Evolutionary conservation across 306 rosid genomes (phyloP), one percentile per base, ranked within the genome.

Genomic region (Carpinus fangiana): DNA sequence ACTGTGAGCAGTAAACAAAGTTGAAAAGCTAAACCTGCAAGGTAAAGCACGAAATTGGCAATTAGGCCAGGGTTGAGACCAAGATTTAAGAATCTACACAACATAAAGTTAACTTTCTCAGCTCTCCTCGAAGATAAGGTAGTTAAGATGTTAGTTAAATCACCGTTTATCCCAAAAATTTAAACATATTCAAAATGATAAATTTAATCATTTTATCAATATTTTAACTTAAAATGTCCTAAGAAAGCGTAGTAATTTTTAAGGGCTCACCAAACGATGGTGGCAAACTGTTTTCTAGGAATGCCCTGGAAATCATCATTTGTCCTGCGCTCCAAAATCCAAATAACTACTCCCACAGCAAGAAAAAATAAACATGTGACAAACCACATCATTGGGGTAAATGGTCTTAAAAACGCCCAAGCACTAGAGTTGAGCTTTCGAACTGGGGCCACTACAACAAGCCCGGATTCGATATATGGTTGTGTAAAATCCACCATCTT

Each of bases 251-350:
- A 45, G 62, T 62, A 17, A 16, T 51, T 8, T 0, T 62, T 53
- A 23, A 3, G n/a, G 69, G 48, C 90, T 79, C 78, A 93, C 99
- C 99, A 95, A 43, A 91, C 83, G 51, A 84, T 52, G 7, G 99
- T 95, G 70, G 87, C 79, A 9, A 89, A 6, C 84, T 95, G 99
- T 85, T 60, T 87, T 76, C 72, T 93, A 9, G 98, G 99, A 84
- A 94, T 96, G 56, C 99, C 99, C 9, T 96, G 90, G 55, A 93
- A 95, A 0, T 93, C 97, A 79, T 91, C 97, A 66, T 96, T 96
- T 76, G 76, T 84, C 78, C 98, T 88, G 72, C 93, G 99, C 89
- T 93, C 99, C 86, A 96, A 83, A 77, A 93, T 82, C 99, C 99
- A 96, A 80, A 96, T 87, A 79, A 87, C 94, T 48, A 88, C 89